A percentile compares a stretch with the other conserved stretches of the same genome.
These are phyloP conservation scores for Solanum tarijense DNA, from an alignment of 257 asterid species.

Conservation along the genomic window DNA sequence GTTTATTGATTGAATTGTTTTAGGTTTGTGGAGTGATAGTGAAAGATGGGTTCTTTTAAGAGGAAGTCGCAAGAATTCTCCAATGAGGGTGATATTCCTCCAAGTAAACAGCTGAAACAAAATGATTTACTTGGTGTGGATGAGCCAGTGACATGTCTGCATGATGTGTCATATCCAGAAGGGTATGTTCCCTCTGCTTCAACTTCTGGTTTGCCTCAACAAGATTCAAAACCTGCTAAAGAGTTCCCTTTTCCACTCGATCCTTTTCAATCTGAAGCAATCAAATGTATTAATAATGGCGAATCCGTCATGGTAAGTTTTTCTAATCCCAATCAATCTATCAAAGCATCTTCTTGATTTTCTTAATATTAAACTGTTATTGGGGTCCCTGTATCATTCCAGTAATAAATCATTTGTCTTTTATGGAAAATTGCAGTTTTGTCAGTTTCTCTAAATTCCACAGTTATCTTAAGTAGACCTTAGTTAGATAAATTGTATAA, in stretches of 20 bases:
- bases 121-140: conserved; percentile 32
- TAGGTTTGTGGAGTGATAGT: conserved; percentile 1
- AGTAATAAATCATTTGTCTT: background rate
- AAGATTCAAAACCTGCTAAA: conserved; percentile 50
- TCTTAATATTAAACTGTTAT: background rate
- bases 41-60: conserved; percentile 62
- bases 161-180: conserved; percentile 78
- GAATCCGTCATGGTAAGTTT: conserved; percentile 84
- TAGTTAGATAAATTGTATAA: background rate
- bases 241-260: conserved; percentile 73
- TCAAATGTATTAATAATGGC: conserved; percentile 61
- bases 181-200: conserved; percentile 39
- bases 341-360: background rate
- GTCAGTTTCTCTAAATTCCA: background rate
- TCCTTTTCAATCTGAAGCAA: conserved; percentile 90
- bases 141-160: conserved; percentile 71
- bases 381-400: background rate
- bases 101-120: conserved; percentile 51
- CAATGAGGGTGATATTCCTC: conserved; percentile 23
- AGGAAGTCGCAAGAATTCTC: conserved; percentile 50
- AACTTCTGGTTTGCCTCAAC: conserved; percentile 16
- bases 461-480: background rate
- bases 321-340: background rate
- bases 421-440: background rate
- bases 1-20: background rate